Evolutionary conservation across 2,329 filamentous ascomycete genomes (phyloP).

Genomic region (Ceratocystis ficicola): DNA sequence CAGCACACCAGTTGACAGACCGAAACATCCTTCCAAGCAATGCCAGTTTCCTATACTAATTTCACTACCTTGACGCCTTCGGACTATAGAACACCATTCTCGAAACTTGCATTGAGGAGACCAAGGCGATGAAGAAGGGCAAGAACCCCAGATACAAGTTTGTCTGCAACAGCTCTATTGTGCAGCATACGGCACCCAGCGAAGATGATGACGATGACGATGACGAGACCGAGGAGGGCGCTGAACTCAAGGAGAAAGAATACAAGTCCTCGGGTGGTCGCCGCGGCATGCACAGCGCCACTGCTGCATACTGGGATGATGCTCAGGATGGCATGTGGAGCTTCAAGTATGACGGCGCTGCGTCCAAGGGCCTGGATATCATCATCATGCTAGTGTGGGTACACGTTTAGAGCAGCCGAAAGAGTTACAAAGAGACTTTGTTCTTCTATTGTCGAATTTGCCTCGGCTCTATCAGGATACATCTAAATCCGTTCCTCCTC

Average conservation of each 20-base stretch:
- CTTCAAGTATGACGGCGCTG: slow-evolving; percentile 66
- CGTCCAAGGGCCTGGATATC: slow-evolving; percentile 55
- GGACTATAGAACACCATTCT: slow-evolving; percentile 57
- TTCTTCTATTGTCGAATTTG: slow-evolving; percentile 8
- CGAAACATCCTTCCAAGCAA: neutral
- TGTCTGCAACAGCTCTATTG: slow-evolving; percentile 95
- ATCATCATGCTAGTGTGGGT: slow-evolving; percentile 71
- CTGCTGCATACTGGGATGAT: slow-evolving; percentile 80
- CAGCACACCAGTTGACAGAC: neutral
- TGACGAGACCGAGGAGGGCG: slow-evolving; percentile 42
- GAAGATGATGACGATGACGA: slow-evolving; percentile 40
- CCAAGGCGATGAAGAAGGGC: slow-evolving; percentile 33
- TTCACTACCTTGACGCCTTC: neutral
- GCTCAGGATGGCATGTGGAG: slow-evolving; percentile 85
- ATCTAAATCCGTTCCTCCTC: neutral
- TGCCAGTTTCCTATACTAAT: neutral
- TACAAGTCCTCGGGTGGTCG: slow-evolving; percentile 65
- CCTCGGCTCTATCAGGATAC: neutral
- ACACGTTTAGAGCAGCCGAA: slow-evolving; percentile 39
- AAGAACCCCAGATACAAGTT: slow-evolving; percentile 67
- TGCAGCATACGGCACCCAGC: slow-evolving; percentile 73
- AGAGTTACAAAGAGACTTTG: slow-evolving; percentile 3
- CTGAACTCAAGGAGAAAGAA: slow-evolving; percentile 43
- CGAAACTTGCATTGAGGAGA: slow-evolving; percentile 64
- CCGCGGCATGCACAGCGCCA: slow-evolving; percentile 80